A percentile compares a stretch with the other conserved stretches of the same genome.
Evolutionary conservation across 345 rosid species (phyloP).

Genomic region (Populus alba): DNA sequence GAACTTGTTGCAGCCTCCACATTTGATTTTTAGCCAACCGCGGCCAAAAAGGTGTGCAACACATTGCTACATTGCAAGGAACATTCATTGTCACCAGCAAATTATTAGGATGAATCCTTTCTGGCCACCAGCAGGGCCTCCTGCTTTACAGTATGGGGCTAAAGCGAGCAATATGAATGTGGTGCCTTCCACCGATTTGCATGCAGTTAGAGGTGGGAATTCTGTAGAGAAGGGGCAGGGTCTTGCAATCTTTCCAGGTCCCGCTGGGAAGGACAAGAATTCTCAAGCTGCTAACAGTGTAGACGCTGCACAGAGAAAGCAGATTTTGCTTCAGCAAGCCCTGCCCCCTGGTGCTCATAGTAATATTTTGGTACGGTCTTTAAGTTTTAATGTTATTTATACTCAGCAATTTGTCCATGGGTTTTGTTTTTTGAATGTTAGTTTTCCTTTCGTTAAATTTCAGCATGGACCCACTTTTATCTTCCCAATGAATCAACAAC

Average conservation of each 20-base stretch:
- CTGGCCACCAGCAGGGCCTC: slow-evolving; percentile 84
- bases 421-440: background rate
- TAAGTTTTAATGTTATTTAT: background rate
- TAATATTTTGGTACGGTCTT: slow-evolving; percentile 63
- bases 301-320: slow-evolving; percentile 77
- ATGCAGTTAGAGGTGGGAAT: slow-evolving; percentile 53
- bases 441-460: slow-evolving; percentile 14
- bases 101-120: slow-evolving; percentile 73
- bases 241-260: slow-evolving; percentile 43
- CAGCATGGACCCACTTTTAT: slow-evolving; percentile 87
- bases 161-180: slow-evolving; percentile 74
- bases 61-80: slow-evolving; percentile 88
- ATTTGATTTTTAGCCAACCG: slow-evolving; percentile 66
- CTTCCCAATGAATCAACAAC: slow-evolving; percentile 88
- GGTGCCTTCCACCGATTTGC: slow-evolving; percentile 70
- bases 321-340: slow-evolving; percentile 77
- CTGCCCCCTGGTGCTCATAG: slow-evolving; percentile 71
- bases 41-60: slow-evolving; percentile 92
- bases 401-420: background rate
- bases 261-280: slow-evolving; percentile 48
- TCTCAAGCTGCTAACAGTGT: slow-evolving; percentile 50
- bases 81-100: slow-evolving; percentile 70
- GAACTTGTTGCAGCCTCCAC: slow-evolving; percentile 53
- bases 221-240: slow-evolving; percentile 59
- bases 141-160: slow-evolving; percentile 71